Percentiles rank a stretch among this genome's conserved stretches.
Evolutionary conservation across 2,329 filamentous ascomycete genomes (phyloP).

Genomic region (Aspergillus sp.): DNA sequence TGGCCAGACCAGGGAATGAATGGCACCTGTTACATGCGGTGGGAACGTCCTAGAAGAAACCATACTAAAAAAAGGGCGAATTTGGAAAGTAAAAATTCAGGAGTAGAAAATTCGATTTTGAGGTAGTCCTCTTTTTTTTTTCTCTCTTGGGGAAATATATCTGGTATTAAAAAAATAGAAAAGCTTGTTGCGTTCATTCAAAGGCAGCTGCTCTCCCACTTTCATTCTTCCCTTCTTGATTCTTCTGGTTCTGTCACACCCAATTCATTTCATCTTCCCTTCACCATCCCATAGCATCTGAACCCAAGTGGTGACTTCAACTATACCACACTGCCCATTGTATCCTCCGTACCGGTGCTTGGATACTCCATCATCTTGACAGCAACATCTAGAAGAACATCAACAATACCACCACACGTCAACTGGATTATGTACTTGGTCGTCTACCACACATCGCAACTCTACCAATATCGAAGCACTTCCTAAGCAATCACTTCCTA

Average conservation of each 20-base stretch:
- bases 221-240: slow-evolving; percentile 3
- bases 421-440: slow-evolving; percentile 25
- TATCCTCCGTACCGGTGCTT: background rate
- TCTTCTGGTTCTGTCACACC: slow-evolving; percentile 10
- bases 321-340: background rate
- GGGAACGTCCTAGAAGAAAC: slow-evolving; percentile 29
- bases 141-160: slow-evolving; percentile 4
- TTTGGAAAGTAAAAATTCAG: slow-evolving; percentile 21
- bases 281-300: background rate
- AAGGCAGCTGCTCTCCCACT: slow-evolving; percentile 24
- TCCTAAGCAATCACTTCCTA: slow-evolving; percentile 19
- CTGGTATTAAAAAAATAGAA: slow-evolving; percentile 11
- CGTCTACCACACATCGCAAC: slow-evolving; percentile 22
- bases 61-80: slow-evolving; percentile 17
- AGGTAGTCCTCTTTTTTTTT: background rate
- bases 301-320: background rate
- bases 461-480: slow-evolving; percentile 28
- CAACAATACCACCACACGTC: background rate
- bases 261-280: slow-evolving; percentile 7
- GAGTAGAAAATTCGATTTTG: slow-evolving; percentile 21
- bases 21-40: slow-evolving; percentile 28
- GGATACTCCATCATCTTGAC: background rate
- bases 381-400: background rate
- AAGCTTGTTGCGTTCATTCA: slow-evolving; percentile 23
- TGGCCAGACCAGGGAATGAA: slow-evolving; percentile 30